These are phyloP conservation scores for Tephrocybe rancida DNA, from an alignment of 768 basidiomycete species.

Conservation along the genomic window DNA sequence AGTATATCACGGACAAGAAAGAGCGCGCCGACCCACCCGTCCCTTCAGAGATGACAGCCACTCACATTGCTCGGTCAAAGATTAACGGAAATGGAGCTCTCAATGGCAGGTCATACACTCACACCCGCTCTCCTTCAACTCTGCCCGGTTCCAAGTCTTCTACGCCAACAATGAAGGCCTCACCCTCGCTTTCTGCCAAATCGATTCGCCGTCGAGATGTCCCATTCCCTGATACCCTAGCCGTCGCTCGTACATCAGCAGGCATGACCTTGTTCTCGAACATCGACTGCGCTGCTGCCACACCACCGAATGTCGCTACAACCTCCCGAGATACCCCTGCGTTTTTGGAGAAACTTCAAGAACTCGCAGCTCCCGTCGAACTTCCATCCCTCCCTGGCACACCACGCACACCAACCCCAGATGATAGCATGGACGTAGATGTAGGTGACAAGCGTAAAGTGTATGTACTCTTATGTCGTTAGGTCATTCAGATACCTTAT, in stretches of 20 bases:
- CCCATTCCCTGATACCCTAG: slow-evolving; percentile 66
- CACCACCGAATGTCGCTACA: slow-evolving; percentile 10
- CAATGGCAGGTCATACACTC: slow-evolving; percentile 41
- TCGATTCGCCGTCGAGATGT: slow-evolving; percentile 39
- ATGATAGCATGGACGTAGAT: slow-evolving; percentile 29
- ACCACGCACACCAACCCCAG: slow-evolving; percentile 20
- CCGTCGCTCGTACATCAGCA: slow-evolving; percentile 68
- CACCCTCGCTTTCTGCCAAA: slow-evolving; percentile 24
- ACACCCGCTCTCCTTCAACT: slow-evolving; percentile 41
- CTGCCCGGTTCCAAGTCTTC: slow-evolving; percentile 30
- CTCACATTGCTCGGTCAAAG: slow-evolving; percentile 33
- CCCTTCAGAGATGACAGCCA: slow-evolving; percentile 45
- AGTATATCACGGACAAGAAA: slow-evolving; percentile 86
- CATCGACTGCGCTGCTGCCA: slow-evolving; percentile 56
- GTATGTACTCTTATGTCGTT: slow-evolving; percentile 29
- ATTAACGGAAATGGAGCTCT: slow-evolving; percentile 43
- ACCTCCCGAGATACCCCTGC: slow-evolving; percentile 12
- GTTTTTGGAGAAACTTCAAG: slow-evolving; percentile 33
- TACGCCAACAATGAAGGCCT: slow-evolving; percentile 29
- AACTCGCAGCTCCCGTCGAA: slow-evolving; percentile 36
- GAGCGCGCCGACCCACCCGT: slow-evolving; percentile 76
- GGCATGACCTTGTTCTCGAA: slow-evolving; percentile 73
- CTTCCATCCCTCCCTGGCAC: slow-evolving; percentile 37
- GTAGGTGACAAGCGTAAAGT: slow-evolving; percentile 70
- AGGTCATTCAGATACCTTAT: slow-evolving; percentile 1